Base-by-base conservation (phyloP, 768 basidiomycete species). In the Rhizopogon salebrosus region DNA sequence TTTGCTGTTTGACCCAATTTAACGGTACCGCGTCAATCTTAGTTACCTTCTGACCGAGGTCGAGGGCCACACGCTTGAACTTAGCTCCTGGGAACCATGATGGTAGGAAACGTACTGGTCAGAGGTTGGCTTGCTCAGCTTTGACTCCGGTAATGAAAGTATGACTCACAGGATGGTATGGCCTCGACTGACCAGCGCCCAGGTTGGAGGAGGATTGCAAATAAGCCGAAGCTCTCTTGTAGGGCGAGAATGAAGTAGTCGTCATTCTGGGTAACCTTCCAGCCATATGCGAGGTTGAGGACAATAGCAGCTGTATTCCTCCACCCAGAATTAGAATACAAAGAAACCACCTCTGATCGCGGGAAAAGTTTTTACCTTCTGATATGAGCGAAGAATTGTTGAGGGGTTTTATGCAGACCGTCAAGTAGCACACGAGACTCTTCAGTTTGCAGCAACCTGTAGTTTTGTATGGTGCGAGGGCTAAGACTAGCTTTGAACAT, bases 11-110 rank as follows among this genome's bases (percentile, higher is more conserved):
- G 6, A 38, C 48, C 36, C 56, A 58, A 0, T 22, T 34, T 35
- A 60, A 58, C 23, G 63, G 60, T 0, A 50, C 50, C 40, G 62
- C 54, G 2, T 60, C 22, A 0, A 48, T 1, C 23, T 48, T 51
- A 5, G 29, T 41, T n/a, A 54, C 1, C 22, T 62, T 56, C 22
- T 14, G 20, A 5, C 56, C 43, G 24, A 57, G 51, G 40, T 55
- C 26, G 10, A 37, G 46, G 7, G 60, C 60, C 24, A 9, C 54
- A 23, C 39, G 52, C 46, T 62, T 56, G 41, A 64, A 64, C 2
- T 41, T 48, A 2, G 58, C 60, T 14, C 60, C 56, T 7, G 63
- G 63, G 13, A 62, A 10, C 63, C 62, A 64, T 2, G 56, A 56
- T 0, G 63, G 63, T 10, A 64, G 34, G 22, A 45, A 45, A 45